These are phyloP conservation scores for Tulasnella sp. DNA, from an alignment of 768 basidiomycete genomes.

Conservation along the genomic window DNA sequence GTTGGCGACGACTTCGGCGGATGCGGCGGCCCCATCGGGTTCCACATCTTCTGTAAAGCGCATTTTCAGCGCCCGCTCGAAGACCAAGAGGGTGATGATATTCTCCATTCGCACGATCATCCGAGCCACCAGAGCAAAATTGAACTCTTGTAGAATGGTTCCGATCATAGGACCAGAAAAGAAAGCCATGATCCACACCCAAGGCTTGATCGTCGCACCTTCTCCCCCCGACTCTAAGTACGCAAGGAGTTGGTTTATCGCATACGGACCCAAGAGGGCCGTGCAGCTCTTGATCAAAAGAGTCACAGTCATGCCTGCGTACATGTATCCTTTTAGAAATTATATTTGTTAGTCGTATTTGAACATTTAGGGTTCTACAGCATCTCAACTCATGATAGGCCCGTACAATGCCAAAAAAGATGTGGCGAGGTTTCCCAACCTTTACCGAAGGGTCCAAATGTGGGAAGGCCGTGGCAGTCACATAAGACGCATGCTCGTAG, in stretches of 20 bases:
- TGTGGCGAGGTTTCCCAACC: conserved; percentile 23
- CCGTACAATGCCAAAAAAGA: conserved; percentile 24
- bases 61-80: conserved; percentile 70
- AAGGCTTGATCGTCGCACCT: conserved; percentile 43
- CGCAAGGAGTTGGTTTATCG: conserved; percentile 24
- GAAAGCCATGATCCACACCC: conserved; percentile 36
- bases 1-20: conserved; percentile 17
- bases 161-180: conserved; percentile 24
- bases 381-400: conserved; percentile 20
- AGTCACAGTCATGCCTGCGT: conserved; percentile 18
- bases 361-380: background rate
- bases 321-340: conserved; percentile 16
- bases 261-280: conserved; percentile 8
- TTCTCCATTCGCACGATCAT: conserved; percentile 39
- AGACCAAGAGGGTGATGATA: conserved; percentile 54
- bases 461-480: conserved; percentile 25
- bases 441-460: conserved; percentile 26
- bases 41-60: conserved; percentile 43
- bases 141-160: conserved; percentile 40
- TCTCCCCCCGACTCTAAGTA: conserved; percentile 47
- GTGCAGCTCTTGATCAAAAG: background rate
- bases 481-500: conserved; percentile 27
- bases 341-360: no score
- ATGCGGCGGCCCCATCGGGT: conserved; percentile 21
- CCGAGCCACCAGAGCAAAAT: conserved; percentile 38